Conservation (phyloP, 1,284 basidiomycete species). For the Singerocomus inundabilis region DNA sequence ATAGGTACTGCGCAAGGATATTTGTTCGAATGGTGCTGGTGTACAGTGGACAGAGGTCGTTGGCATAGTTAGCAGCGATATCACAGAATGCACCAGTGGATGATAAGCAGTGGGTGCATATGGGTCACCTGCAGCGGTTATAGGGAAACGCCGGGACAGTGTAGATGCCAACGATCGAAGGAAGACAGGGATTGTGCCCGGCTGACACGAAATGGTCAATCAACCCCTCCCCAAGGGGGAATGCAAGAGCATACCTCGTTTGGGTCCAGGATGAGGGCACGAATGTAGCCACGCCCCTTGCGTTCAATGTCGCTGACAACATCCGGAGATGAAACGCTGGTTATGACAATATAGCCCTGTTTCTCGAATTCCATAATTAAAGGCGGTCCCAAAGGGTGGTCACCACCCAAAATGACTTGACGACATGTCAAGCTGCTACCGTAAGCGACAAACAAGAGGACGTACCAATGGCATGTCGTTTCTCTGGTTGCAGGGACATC, state of each 20-base stretch:
- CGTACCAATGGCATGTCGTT: slow-evolving; percentile 71
- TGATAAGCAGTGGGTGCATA: slow-evolving; percentile 61
- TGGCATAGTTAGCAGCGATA: slow-evolving; percentile 66
- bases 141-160: slow-evolving; percentile 77
- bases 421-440: slow-evolving; percentile 13
- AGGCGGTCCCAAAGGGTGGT: slow-evolving; percentile 65
- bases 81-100: slow-evolving; percentile 67
- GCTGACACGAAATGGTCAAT: slow-evolving; percentile 40
- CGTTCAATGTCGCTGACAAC: slow-evolving; percentile 62
- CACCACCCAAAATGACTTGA: slow-evolving; percentile 77
- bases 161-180: slow-evolving; percentile 75
- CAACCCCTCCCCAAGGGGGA: neutral
- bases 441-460: slow-evolving; percentile 14
- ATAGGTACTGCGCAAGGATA: slow-evolving; percentile 62
- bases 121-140: slow-evolving; percentile 74
- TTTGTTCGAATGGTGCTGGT: slow-evolving; percentile 65
- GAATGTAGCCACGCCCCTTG: slow-evolving; percentile 67
- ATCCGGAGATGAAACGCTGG: slow-evolving; percentile 67
- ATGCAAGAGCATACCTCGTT: slow-evolving; percentile 48
- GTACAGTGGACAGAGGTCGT: slow-evolving; percentile 33
- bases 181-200: slow-evolving; percentile 68
- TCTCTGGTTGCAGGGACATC: slow-evolving; percentile 40
- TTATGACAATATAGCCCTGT: slow-evolving; percentile 77
- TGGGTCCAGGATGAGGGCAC: slow-evolving; percentile 76
- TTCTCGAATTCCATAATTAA: slow-evolving; percentile 70